Conservation (phyloP, 2,329 filamentous ascomycete genomes). For the Aspergillus ibericus region DNA sequence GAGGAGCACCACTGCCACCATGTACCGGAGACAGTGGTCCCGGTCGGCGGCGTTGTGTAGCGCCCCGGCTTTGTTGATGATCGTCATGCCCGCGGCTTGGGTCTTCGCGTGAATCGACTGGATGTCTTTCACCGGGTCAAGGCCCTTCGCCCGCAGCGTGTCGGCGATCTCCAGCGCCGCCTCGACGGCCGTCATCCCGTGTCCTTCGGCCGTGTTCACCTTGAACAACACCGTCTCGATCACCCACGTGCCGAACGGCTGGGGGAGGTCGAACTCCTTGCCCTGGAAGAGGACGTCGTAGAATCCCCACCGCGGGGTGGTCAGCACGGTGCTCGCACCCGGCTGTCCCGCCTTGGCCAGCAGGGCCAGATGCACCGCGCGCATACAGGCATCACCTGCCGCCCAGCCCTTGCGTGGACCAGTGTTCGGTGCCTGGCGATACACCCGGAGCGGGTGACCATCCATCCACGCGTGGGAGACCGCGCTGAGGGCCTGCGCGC, state of each 20-base stretch:
- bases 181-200: slow-evolving; percentile 36
- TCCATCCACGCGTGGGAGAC: slow-evolving; percentile 46
- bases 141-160: not conserved
- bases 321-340: slow-evolving; percentile 33
- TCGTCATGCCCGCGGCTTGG: slow-evolving; percentile 9
- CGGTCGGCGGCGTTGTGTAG: slow-evolving; percentile 34
- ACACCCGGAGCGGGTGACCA: slow-evolving; percentile 37
- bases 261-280: slow-evolving; percentile 18
- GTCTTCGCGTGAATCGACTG: not conserved
- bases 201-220: slow-evolving; percentile 34
- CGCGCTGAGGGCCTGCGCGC: slow-evolving; percentile 35
- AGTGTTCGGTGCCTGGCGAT: slow-evolving; percentile 36
- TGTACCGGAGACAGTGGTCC: slow-evolving; percentile 38
- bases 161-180: slow-evolving; percentile 21
- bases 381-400: slow-evolving; percentile 42
- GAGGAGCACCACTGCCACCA: slow-evolving; percentile 32
- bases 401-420: slow-evolving; percentile 46
- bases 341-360: slow-evolving; percentile 29
- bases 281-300: slow-evolving; percentile 26
- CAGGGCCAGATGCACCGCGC: slow-evolving; percentile 41
- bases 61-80: slow-evolving; percentile 34
- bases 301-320: slow-evolving; percentile 39
- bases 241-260: slow-evolving; percentile 22
- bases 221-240: slow-evolving; percentile 29
- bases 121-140: not conserved